Conservation (phyloP, 495 filamentous ascomycete species). For the Entonaema liquescens region DNA sequence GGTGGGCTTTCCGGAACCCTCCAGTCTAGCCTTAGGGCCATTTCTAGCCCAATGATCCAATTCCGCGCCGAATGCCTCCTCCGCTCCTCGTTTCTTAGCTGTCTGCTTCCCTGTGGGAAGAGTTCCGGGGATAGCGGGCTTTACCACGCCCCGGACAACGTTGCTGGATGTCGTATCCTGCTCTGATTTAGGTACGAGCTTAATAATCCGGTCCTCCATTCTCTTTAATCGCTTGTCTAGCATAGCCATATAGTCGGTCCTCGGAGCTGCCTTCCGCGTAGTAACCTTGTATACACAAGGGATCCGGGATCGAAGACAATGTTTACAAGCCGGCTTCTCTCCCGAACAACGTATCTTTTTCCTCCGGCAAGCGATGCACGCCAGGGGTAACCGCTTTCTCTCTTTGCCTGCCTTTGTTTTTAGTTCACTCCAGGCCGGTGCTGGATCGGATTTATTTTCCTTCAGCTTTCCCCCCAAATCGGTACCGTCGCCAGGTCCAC, state of each 20-base stretch:
- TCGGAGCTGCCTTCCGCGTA: slow-evolving; percentile 90
- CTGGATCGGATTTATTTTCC: slow-evolving; percentile 65
- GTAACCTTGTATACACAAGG: slow-evolving; percentile 99
- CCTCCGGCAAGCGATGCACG: slow-evolving; percentile 93
- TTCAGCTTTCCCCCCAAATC: slow-evolving; percentile 60
- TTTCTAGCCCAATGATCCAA: slow-evolving; percentile 82
- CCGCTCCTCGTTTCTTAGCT: slow-evolving; percentile 83
- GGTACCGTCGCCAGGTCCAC: slow-evolving; percentile 56
- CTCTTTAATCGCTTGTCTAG: slow-evolving; percentile 89
- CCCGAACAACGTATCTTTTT: slow-evolving; percentile 99
- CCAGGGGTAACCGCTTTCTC: slow-evolving; percentile 88
- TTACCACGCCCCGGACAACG: slow-evolving; percentile 68
- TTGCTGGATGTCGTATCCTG: slow-evolving; percentile 58
- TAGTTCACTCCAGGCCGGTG: slow-evolving; percentile 90
- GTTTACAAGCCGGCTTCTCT: slow-evolving; percentile 96
- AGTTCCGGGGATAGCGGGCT: slow-evolving; percentile 74
- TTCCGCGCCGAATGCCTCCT: slow-evolving; percentile 86
- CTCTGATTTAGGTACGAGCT: slow-evolving; percentile 90
- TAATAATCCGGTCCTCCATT: slow-evolving; percentile 98
- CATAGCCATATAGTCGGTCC: slow-evolving; percentile 99
- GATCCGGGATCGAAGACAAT: slow-evolving; percentile 91
- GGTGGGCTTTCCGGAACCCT: slow-evolving; percentile 59
- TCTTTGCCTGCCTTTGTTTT: slow-evolving; percentile 99
- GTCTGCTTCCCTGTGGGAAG: slow-evolving; percentile 58
- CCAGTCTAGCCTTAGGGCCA: slow-evolving; percentile 55